Evolutionary conservation across 78 protist species (phyloP), one percentile per base, ranked within the genome.

Genomic region (Dictyostelium intermedium): DNA sequence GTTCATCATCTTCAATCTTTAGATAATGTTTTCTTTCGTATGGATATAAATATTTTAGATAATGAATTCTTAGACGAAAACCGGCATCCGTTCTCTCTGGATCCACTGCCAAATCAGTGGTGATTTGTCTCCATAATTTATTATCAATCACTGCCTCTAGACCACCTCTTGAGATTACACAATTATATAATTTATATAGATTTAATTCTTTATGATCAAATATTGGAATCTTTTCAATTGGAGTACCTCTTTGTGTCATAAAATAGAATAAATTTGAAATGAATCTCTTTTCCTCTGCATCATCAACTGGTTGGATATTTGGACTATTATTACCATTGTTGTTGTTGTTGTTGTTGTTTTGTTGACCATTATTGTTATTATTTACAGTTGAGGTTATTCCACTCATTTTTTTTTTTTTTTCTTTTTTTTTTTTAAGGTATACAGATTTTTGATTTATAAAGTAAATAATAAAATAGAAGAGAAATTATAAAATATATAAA

Each of bases 21-120:
- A 91, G 53, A 60, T 69, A 82, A 32, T 77, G 79, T 82, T 83
- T 82, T n/a, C 95, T 27, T 34, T 91, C 95, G 30, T 77, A 91
- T 1, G 95, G 95, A 27, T 91, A 92, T 56, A 92, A 77, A 84
- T 35, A 92, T 47, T 92, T 92, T 27, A 92, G 30, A 70, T 92
- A 92, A 72, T 92, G 96, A 16, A 84, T 84, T 63, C 96, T 60
- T 2, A 92, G 79, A 72, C 96, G 91, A 82, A 69, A 84, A 11
- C 92, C 96, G 30, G 96, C 96, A 37, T 92, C 96, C 8, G 96
- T 92, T 43, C 96, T 77, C 43, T 92, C 91, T 23, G 85, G 96
- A 27, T 82, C 92, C 8, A 92, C 92, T 32, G 92, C 91, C 53
- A 92, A 35, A 34, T 82, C 96, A 37, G 84, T 79, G 27, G 91